Evolutionary conservation across 2,329 filamentous ascomycete species (phyloP).

Genomic region (Fusarium oxysporum): DNA sequence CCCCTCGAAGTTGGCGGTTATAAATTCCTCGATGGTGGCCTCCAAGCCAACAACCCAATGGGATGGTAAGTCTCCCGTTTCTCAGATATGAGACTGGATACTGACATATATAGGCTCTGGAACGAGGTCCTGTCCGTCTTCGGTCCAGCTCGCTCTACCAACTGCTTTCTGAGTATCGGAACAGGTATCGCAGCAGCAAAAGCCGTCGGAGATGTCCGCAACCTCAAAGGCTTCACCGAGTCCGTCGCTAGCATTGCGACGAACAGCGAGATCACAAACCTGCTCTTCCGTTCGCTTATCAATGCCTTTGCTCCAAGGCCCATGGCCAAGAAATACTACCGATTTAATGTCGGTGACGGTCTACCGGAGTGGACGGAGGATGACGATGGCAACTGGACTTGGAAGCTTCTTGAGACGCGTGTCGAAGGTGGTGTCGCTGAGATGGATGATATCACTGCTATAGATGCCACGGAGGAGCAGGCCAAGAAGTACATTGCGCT

Average conservation of each 20-base stretch:
- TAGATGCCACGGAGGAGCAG: neutral
- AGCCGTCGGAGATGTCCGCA: neutral
- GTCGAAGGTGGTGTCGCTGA: neutral
- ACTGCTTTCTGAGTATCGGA: neutral
- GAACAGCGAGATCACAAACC: neutral
- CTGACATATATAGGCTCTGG: neutral
- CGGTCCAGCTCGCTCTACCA: neutral
- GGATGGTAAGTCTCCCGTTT: neutral
- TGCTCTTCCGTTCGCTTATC: neutral
- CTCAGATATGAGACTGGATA: accelerated
- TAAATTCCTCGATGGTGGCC: neutral
- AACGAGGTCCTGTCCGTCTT: neutral
- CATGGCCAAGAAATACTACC: neutral
- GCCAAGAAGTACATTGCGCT: neutral
- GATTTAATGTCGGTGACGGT: neutral
- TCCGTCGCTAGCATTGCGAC: neutral
- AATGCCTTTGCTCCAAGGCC: neutral
- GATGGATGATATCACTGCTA: neutral
- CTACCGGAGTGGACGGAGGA: neutral
- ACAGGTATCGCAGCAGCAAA: neutral
- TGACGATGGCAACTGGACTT: neutral
- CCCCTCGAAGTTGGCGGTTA: neutral
- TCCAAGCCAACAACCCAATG: neutral
- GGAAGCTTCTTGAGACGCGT: neutral
- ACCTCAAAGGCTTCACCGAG: neutral